Evolutionary conservation across 371 early-diverging fungal genomes (phyloP).

Genomic region (Apophysomyces elegans): DNA sequence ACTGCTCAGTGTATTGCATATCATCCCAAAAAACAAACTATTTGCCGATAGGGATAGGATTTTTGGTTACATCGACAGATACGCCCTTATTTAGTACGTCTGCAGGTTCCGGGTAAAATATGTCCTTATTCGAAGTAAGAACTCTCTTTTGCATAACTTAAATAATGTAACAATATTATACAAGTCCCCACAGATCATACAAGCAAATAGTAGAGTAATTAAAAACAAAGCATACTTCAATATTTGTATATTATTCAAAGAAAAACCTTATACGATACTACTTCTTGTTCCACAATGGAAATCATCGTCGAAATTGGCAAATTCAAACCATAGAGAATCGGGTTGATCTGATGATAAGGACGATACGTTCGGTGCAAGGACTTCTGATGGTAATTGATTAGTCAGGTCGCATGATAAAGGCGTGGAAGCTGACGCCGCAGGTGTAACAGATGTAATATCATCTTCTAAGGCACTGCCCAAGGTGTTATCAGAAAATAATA

Average conservation of each 20-base stretch:
- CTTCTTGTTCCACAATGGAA: conserved; percentile 22
- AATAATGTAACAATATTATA: too few species aligned
- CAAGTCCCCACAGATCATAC: too few species aligned
- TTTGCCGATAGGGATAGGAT: too few species aligned
- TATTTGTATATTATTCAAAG: neutral
- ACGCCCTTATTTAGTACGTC: too few species aligned
- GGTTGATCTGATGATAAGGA: conserved; percentile 6
- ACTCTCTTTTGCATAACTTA: too few species aligned
- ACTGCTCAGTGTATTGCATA: too few species aligned
- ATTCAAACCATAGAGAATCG: conserved; percentile 42
- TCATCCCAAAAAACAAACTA: too few species aligned
- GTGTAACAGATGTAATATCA: conserved; percentile 12
- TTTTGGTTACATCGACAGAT: too few species aligned
- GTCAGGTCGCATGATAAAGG: conserved; percentile 4
- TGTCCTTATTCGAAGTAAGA: too few species aligned
- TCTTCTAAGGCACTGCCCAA: conserved; percentile 16
- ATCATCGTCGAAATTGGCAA: conserved; percentile 49
- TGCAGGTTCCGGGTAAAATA: too few species aligned
- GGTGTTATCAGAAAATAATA: conserved; percentile 33
- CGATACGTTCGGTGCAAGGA: neutral
- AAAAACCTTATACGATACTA: neutral
- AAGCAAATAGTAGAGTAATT: too few species aligned
- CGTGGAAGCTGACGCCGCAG: conserved; percentile 7
- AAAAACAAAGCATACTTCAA: neutral
- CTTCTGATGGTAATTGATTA: neutral